Conservation (phyloP, 1,284 basidiomycete genomes). For the Cutaneotrichosporon cutaneum region DNA sequence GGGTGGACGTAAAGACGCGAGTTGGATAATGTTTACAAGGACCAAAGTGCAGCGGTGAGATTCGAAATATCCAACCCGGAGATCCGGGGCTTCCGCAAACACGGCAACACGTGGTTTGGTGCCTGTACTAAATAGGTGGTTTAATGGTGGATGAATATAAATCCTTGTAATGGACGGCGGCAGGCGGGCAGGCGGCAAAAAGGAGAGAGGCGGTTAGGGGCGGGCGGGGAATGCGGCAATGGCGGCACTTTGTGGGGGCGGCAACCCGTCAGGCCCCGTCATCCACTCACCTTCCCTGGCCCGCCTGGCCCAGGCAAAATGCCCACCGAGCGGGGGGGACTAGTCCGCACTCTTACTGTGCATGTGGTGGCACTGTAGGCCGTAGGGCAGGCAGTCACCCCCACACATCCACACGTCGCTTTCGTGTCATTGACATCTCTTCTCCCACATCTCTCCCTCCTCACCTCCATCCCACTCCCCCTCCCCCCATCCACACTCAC, state of each 20-base stretch:
- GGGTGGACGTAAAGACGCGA: too few species aligned
- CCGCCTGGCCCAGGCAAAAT: too few species aligned
- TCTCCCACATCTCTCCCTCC: background rate
- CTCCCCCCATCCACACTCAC: conserved; percentile 19
- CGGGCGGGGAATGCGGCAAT: conserved; percentile 1
- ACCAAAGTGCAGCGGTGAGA: background rate
- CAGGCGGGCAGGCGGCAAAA: too few species aligned
- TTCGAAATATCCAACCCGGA: background rate
- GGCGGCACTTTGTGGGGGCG: background rate
- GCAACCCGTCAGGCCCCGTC: background rate
- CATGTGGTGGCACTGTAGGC: too few species aligned
- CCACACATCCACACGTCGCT: too few species aligned
- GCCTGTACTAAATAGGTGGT: background rate
- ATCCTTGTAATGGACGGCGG: too few species aligned
- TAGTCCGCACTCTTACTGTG: too few species aligned
- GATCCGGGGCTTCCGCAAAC: background rate
- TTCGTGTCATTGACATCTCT: too few species aligned
- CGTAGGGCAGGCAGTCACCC: too few species aligned
- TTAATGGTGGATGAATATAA: too few species aligned
- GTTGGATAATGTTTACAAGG: background rate
- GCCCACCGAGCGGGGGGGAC: too few species aligned
- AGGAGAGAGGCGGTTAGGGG: background rate
- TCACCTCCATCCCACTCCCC: background rate
- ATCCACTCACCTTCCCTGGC: too few species aligned
- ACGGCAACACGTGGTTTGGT: background rate